These are phyloP conservation scores for Ceratobasidium sp. DNA, from an alignment of 1,284 basidiomycete species.

Conservation along the genomic window DNA sequence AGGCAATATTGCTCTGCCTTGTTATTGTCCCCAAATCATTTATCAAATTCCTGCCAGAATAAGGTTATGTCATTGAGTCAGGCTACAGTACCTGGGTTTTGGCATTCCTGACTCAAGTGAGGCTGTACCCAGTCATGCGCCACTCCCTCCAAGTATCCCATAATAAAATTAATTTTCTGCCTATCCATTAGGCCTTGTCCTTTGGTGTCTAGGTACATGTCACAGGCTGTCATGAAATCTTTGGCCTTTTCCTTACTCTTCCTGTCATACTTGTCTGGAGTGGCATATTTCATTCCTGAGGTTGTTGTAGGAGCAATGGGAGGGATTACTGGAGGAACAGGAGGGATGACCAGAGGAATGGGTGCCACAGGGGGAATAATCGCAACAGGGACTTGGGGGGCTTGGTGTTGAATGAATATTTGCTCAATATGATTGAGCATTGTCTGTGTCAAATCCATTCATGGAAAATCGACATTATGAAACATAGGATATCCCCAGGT, in stretches of 20 bases:
- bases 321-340: too few relatives aligned
- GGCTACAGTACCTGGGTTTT: not conserved
- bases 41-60: conserved; percentile 4
- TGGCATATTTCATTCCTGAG: conserved; percentile 5
- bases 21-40: not conserved
- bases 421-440: too few relatives aligned
- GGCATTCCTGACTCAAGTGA: not conserved
- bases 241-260: not conserved
- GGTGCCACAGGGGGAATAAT: too few relatives aligned
- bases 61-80: not conserved
- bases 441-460: too few relatives aligned
- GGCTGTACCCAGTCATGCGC: conserved; percentile 1
- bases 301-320: too few relatives aligned
- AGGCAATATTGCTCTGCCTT: not conserved
- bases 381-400: too few relatives aligned
- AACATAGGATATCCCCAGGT: too few relatives aligned
- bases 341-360: too few relatives aligned
- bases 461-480: too few relatives aligned
- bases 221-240: not conserved
- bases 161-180: not conserved
- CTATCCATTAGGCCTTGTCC: not conserved
- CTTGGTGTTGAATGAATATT: too few relatives aligned
- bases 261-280: conserved; percentile 13
- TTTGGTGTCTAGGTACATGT: not conserved
- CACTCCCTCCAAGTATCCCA: not conserved